Percentiles rank a stretch among this genome's conserved stretches.
phyloP scores from a whole-genome alignment of 805 yeast genomes.

The Saccharomycodes ludwigii region DNA sequence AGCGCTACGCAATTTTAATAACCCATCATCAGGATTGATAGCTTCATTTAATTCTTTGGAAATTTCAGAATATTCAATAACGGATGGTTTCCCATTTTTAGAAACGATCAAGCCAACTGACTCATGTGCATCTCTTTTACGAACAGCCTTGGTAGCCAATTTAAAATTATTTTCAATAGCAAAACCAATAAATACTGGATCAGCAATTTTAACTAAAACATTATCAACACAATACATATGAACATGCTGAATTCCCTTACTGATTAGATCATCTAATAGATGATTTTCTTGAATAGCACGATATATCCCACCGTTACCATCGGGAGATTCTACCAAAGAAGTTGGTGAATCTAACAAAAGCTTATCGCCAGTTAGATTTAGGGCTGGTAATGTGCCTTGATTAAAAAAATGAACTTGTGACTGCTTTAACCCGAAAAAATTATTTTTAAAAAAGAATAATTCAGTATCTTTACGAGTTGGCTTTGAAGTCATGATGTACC shows the following conservation, averaged over 20 bases:
- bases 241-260: slow-evolving; percentile 68
- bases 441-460: slow-evolving; percentile 44
- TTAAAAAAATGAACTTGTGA: slow-evolving; percentile 68
- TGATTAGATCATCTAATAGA: slow-evolving; percentile 53
- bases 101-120: slow-evolving; percentile 85
- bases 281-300: slow-evolving; percentile 60
- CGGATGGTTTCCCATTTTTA: slow-evolving; percentile 62
- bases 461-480: slow-evolving; percentile 76
- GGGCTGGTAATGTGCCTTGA: slow-evolving; percentile 93
- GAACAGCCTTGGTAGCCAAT: slow-evolving; percentile 86
- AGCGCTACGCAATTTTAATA: slow-evolving; percentile 78
- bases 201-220: slow-evolving; percentile 82
- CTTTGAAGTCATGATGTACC: slow-evolving; percentile 93
- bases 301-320: slow-evolving; percentile 96
- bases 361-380: slow-evolving; percentile 54
- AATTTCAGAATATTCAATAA: slow-evolving; percentile 91
- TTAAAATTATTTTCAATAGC: slow-evolving; percentile 55
- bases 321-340: slow-evolving; percentile 75
- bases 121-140: slow-evolving; percentile 80
- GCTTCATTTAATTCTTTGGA: slow-evolving; percentile 59
- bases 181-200: slow-evolving; percentile 77
- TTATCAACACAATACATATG: slow-evolving; percentile 98
- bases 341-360: slow-evolving; percentile 48
- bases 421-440: slow-evolving; percentile 57
- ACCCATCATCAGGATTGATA: slow-evolving; percentile 41